Conservation (phyloP, 768 basidiomycete species). For the Gloeophyllum trabeum region DNA sequence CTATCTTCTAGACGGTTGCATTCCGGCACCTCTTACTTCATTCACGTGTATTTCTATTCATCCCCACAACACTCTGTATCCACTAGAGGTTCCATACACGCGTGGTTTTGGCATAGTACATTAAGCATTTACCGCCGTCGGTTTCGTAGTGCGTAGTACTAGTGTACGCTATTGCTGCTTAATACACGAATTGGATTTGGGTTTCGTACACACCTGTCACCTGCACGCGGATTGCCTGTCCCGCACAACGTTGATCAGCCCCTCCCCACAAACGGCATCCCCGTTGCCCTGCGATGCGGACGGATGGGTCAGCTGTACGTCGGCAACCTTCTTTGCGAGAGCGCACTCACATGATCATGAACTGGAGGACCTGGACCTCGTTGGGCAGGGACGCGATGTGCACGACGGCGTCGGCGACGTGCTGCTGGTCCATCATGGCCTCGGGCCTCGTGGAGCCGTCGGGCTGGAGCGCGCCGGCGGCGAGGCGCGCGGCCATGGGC, state of each 20-base stretch:
- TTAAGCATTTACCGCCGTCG: no score
- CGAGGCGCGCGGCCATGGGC: constrained; percentile 34
- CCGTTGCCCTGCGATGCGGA: constrained; percentile 24
- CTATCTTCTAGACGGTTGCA: no score
- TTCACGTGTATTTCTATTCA: no score
- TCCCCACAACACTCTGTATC: no score
- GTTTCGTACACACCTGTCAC: no score
- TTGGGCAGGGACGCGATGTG: constrained; percentile 61
- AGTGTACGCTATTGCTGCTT: no score
- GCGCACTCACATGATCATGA: constrained; percentile 60
- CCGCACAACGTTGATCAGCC: constrained; percentile 26
- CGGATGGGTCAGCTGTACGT: background rate
- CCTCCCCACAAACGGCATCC: constrained; percentile 35
- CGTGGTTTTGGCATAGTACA: no score
- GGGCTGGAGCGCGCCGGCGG: constrained; percentile 50
- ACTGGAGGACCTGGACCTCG: constrained; percentile 56
- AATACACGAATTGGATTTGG: no score
- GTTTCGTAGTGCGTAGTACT: no score
- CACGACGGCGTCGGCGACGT: constrained; percentile 64
- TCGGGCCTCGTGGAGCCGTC: constrained; percentile 50
- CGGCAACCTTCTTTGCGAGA: background rate
- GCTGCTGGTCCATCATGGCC: constrained; percentile 55
- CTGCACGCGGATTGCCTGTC: no score
- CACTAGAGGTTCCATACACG: no score
- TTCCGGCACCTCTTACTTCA: no score